phyloP scores from a whole-genome alignment of 306 rosid species.

The Cicer judaicum region DNA sequence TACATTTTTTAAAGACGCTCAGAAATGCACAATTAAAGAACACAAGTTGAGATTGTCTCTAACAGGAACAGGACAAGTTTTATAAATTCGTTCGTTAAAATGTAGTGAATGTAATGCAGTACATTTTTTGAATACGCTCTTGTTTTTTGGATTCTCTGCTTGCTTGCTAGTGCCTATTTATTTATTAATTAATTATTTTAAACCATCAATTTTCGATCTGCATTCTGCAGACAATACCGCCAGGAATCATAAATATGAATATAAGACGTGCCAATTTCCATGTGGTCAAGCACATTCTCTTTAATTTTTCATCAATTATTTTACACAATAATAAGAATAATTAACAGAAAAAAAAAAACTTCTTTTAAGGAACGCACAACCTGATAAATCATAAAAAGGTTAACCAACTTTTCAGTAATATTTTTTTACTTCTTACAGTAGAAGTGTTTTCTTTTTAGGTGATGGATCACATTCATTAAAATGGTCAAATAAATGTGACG shows the following conservation, averaged over 20 bases:
- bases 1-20: background rate
- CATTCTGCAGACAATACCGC: slow-evolving; percentile 14
- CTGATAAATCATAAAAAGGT: slow-evolving; percentile 30
- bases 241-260: slow-evolving; percentile 19
- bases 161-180: slow-evolving; percentile 1
- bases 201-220: slow-evolving; percentile 22
- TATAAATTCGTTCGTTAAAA: background rate
- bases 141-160: slow-evolving; percentile 30
- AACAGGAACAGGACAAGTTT: background rate
- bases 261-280: slow-evolving; percentile 21
- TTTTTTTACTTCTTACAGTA: background rate
- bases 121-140: background rate
- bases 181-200: background rate
- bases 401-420: slow-evolving; percentile 8
- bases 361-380: slow-evolving; percentile 9
- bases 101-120: background rate
- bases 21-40: background rate
- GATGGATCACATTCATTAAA: background rate
- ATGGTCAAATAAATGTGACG: no score
- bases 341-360: no score
- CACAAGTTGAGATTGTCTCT: slow-evolving; percentile 6
- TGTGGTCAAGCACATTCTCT: slow-evolving; percentile 36
- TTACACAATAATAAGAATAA: background rate
- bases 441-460: background rate
- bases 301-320: background rate